These are phyloP conservation scores for Candida namnaoensis DNA, from an alignment of 805 yeast genomes.

Conservation along the genomic window DNA sequence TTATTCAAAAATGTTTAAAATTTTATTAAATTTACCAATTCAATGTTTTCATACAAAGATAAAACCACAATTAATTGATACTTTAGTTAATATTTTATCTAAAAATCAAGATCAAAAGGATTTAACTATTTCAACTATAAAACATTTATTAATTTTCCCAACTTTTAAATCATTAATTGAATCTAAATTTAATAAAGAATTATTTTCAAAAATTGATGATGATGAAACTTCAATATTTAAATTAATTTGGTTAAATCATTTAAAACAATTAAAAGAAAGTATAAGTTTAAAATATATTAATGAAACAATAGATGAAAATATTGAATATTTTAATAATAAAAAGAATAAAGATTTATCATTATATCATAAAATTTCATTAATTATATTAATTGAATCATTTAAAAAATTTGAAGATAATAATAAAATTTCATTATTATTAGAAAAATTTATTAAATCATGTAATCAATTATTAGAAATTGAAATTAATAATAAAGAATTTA, in stretches of 20 bases:
- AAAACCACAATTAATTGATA: constrained; percentile 19
- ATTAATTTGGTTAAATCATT: constrained; percentile 30
- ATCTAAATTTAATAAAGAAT: constrained; percentile 21
- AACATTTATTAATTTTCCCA: constrained; percentile 37
- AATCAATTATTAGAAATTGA: no score
- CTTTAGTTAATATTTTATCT: constrained; percentile 7
- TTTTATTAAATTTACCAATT: constrained; percentile 31
- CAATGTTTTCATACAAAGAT: constrained; percentile 34
- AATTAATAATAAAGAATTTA: no score
- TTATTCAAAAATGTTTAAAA: not conserved
- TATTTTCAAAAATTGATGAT: constrained; percentile 7
- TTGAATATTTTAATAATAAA: constrained; percentile 5
- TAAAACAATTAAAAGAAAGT: constrained; percentile 27
- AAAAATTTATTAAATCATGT: no score
- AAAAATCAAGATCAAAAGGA: constrained; percentile 2
- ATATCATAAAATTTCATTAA: constrained; percentile 7
- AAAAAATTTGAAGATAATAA: not conserved
- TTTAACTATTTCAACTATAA: constrained; percentile 18
- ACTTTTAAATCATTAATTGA: constrained; percentile 48
- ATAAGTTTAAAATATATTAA: constrained; percentile 16
- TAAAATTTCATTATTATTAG: constrained; percentile 6
- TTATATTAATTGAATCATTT: constrained; percentile 3
- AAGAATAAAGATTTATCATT: constrained; percentile 4
- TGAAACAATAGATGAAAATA: constrained; percentile 3
- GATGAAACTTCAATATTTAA: constrained; percentile 21